Percentiles rank a stretch among this genome's conserved stretches.
phyloP scores from a whole-genome alignment of 2,329 filamentous ascomycete species.

The Neopestalotiopsis rosae region DNA sequence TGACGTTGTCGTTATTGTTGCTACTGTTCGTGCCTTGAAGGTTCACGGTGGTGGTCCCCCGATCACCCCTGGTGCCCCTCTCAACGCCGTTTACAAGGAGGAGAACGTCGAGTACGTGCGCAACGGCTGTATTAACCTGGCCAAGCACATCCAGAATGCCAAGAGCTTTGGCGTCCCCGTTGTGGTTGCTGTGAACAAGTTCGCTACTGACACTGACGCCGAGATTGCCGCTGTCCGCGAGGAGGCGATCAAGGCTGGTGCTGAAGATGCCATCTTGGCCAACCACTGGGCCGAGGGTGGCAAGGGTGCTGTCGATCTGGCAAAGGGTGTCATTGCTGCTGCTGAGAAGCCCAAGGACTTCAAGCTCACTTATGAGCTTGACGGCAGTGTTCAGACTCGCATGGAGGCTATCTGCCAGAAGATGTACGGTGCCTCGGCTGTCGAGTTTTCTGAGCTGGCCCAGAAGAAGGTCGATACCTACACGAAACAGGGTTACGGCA shows the following conservation, averaged over 20 bases:
- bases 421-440: slow-evolving; percentile 91
- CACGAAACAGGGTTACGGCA: slow-evolving; percentile 87
- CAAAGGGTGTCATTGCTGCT: slow-evolving; percentile 83
- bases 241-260: slow-evolving; percentile 88
- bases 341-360: slow-evolving; percentile 85
- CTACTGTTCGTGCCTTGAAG: slow-evolving; percentile 94
- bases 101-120: slow-evolving; percentile 94
- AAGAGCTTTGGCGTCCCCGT: slow-evolving; percentile 90
- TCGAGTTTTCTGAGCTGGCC: slow-evolving; percentile 92
- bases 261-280: slow-evolving; percentile 89
- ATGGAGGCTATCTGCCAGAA: slow-evolving; percentile 89
- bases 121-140: slow-evolving; percentile 89
- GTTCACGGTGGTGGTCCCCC: slow-evolving; percentile 96
- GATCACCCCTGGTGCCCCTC: slow-evolving; percentile 82
- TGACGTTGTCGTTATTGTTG: slow-evolving; percentile 93
- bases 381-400: slow-evolving; percentile 80
- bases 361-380: slow-evolving; percentile 82
- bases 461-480: slow-evolving; percentile 97
- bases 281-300: slow-evolving; percentile 98
- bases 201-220: slow-evolving; percentile 90
- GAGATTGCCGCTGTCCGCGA: slow-evolving; percentile 90
- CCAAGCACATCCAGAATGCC: slow-evolving; percentile 93
- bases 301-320: slow-evolving; percentile 86
- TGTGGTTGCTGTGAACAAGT: slow-evolving; percentile 96
- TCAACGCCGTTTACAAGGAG: slow-evolving; percentile 87